Percentiles rank a stretch among this genome's conserved stretches.
Evolutionary conservation across 306 rosid species (phyloP).

Genomic region (Vicia sativa): DNA sequence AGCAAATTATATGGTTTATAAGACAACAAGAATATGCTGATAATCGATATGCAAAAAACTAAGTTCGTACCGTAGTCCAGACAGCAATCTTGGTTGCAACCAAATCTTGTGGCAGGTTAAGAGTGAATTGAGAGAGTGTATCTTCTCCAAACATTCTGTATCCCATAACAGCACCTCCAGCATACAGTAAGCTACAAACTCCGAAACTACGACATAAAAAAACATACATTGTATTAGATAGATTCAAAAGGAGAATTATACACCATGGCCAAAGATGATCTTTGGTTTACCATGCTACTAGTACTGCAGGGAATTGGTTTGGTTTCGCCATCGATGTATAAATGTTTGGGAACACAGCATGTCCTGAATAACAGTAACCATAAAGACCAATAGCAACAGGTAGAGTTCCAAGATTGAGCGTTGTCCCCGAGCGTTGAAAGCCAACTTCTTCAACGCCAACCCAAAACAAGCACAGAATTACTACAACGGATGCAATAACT

Average conservation of each 20-base stretch:
- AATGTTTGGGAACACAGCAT: conserved; percentile 95
- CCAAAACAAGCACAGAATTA: conserved; percentile 79
- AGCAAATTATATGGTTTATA: conserved; percentile 35
- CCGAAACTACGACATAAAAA: conserved; percentile 59
- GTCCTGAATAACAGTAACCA: conserved; percentile 97
- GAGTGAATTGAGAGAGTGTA: conserved; percentile 83
- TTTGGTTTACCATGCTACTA: conserved; percentile 70
- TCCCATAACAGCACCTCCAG: conserved; percentile 89
- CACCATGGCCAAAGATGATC: neutral
- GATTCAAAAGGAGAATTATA: conserved; percentile 2
- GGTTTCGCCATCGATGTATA: conserved; percentile 85
- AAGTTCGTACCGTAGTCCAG: conserved; percentile 76
- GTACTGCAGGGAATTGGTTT: conserved; percentile 72
- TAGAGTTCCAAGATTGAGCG: conserved; percentile 70
- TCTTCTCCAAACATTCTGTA: conserved; percentile 95
- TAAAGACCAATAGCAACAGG: conserved; percentile 98
- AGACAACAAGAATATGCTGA: neutral
- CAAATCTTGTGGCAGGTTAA: conserved; percentile 81
- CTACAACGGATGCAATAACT: conserved; percentile 81
- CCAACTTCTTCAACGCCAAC: conserved; percentile 78
- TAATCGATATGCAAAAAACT: too few relatives aligned
- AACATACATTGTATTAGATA: conserved; percentile 29
- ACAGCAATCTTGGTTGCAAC: conserved; percentile 91
- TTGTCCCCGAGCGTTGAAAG: conserved; percentile 66
- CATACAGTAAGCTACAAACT: conserved; percentile 73